phyloP scores from a whole-genome alignment of 1,139 yeast species.

The Kodamaea sp. region DNA sequence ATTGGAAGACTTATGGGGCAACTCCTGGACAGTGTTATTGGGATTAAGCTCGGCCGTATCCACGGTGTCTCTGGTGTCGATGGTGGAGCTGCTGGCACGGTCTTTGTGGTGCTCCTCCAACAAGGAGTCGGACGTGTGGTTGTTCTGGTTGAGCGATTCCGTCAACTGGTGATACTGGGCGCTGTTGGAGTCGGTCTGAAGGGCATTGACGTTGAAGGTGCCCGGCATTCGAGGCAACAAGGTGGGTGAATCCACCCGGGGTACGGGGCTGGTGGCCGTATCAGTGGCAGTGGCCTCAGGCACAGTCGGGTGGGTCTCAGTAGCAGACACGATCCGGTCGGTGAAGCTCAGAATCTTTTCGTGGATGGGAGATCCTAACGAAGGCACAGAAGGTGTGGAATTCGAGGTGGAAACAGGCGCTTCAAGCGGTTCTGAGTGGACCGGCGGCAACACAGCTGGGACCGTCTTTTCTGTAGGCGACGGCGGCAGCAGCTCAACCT shows the following conservation, averaged over 20 bases:
- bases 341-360: slow-evolving; percentile 15
- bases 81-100: slow-evolving; percentile 2
- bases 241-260: slow-evolving; percentile 8
- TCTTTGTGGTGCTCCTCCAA: slow-evolving; percentile 2
- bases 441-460: background rate
- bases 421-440: background rate
- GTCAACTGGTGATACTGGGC: slow-evolving; percentile 23
- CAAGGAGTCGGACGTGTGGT: slow-evolving; percentile 12
- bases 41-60: slow-evolving; percentile 9
- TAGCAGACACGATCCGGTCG: slow-evolving; percentile 13
- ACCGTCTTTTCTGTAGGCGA: background rate
- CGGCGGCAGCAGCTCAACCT: no score
- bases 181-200: slow-evolving; percentile 28
- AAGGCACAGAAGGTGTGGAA: slow-evolving; percentile 1
- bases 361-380: slow-evolving; percentile 17
- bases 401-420: background rate
- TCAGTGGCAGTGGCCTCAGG: slow-evolving; percentile 8
- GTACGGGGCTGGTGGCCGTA: slow-evolving; percentile 3
- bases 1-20: slow-evolving; percentile 6
- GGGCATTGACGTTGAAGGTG: slow-evolving; percentile 57
- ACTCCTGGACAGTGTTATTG: background rate
- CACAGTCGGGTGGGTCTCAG: slow-evolving; percentile 7
- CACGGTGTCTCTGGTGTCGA: slow-evolving; percentile 5
- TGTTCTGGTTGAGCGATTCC: slow-evolving; percentile 18
- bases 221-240: slow-evolving; percentile 63